A percentile compares a stretch with the other conserved stretches of the same genome.
These are phyloP conservation scores for Cytospora piceae DNA, from an alignment of 2,329 filamentous ascomycete genomes.

Conservation along the genomic window DNA sequence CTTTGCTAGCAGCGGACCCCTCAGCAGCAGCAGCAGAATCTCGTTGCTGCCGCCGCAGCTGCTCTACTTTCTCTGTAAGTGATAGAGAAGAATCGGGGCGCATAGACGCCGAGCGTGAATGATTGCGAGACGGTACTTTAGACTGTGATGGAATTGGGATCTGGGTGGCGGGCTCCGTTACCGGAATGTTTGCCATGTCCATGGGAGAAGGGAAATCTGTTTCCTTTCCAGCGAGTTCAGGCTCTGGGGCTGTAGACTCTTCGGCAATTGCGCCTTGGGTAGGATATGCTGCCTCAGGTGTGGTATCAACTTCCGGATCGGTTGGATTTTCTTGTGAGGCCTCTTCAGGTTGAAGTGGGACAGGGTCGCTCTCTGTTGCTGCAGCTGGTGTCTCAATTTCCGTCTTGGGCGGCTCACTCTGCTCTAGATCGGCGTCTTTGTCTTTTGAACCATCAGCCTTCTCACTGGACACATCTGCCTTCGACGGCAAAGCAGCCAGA, in stretches of 20 bases:
- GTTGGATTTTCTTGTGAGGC: neutral
- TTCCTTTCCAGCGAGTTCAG: conserved; percentile 1
- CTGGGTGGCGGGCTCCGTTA: conserved; percentile 7
- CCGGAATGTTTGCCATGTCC: neutral
- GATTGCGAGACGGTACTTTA: conserved; percentile 24
- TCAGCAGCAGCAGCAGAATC: conserved; percentile 40
- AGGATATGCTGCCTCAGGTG: neutral
- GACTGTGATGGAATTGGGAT: conserved; percentile 23
- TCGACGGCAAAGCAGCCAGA: conserved; percentile 29
- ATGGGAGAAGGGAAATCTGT: conserved; percentile 1
- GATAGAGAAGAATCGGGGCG: conserved; percentile 33
- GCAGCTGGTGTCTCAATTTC: conserved; percentile 5
- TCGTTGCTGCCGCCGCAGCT: conserved; percentile 55
- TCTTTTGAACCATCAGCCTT: conserved; percentile 18
- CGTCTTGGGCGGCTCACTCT: neutral
- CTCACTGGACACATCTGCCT: conserved; percentile 26
- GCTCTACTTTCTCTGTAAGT: conserved; percentile 53
- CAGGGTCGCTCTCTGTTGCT: neutral
- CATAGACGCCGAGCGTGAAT: conserved; percentile 24
- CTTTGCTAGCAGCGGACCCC: conserved; percentile 31
- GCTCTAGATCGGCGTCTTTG: neutral
- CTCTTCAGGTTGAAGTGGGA: conserved; percentile 9
- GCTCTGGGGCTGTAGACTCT: neutral
- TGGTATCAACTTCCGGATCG: neutral
- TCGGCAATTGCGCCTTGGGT: conserved; percentile 6